Evolutionary conservation across 208 protist genomes (phyloP).

Genomic region (Acanthamoeba culbertsoni): DNA sequence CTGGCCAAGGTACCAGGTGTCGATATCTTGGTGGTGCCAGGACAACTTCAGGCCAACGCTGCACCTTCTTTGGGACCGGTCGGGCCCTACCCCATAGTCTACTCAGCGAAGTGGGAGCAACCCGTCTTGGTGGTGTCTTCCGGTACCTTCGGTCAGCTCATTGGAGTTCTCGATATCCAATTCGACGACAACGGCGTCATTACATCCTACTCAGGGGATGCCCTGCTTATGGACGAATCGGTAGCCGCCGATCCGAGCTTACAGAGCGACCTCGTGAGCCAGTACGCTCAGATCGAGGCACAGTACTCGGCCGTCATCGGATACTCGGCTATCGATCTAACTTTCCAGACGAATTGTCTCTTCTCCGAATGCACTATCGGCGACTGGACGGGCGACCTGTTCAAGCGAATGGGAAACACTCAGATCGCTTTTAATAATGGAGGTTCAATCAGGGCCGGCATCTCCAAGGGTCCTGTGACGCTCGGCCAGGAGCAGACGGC

Average conservation of each 20-base stretch:
- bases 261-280: neutral
- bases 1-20: neutral
- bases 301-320: neutral
- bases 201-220: neutral
- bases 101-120: neutral
- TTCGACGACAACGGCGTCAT: slow-evolving; percentile 58
- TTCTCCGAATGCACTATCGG: slow-evolving; percentile 41
- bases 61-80: neutral
- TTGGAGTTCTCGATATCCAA: neutral
- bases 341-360: neutral
- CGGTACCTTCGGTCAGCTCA: neutral
- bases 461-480: neutral
- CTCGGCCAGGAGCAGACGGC: slow-evolving; percentile 30
- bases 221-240: neutral
- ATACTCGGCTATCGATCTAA: neutral
- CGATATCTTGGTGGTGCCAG: slow-evolving; percentile 8
- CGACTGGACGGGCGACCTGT: neutral
- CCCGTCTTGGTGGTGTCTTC: neutral
- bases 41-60: neutral
- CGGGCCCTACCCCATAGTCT: neutral
- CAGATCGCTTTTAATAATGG: slow-evolving; percentile 39
- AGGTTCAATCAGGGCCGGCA: neutral
- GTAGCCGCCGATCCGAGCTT: neutral
- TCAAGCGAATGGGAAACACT: neutral
- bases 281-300: neutral